Conservation (phyloP, 2,329 filamentous ascomycete species). For the Zymoseptoria pseudotritici region DNA sequence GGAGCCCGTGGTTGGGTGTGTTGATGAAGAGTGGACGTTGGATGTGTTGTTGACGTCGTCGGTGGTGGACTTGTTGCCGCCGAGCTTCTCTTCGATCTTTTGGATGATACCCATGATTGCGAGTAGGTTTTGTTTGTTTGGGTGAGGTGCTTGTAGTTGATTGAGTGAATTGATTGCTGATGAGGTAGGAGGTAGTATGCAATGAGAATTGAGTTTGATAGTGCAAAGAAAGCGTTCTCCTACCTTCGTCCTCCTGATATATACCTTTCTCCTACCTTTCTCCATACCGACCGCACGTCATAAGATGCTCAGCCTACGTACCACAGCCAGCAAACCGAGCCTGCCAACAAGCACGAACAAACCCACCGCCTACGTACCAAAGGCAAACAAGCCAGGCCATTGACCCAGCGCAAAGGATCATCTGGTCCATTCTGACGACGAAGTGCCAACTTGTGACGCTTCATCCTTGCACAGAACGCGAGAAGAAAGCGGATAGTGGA, state of each 20-base stretch:
- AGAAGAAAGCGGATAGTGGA: not conserved
- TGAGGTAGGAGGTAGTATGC: not conserved
- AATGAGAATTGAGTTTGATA: not conserved
- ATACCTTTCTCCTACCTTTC: not conserved
- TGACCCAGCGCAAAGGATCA: not conserved
- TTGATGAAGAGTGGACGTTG: not conserved
- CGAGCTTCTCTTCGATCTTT: conserved; percentile 17
- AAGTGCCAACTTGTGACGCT: not conserved
- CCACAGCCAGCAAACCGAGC: not conserved
- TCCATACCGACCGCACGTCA: not conserved
- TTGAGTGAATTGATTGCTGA: not conserved
- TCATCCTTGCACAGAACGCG: not conserved
- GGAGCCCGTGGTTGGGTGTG: not conserved
- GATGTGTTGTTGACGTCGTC: not conserved
- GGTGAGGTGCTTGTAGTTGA: not conserved
- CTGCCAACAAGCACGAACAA: not conserved
- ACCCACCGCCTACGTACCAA: not conserved
- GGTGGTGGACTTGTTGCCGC: conserved; percentile 7
- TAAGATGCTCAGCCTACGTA: not conserved
- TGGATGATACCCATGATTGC: conserved; percentile 12
- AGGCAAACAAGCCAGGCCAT: not conserved
- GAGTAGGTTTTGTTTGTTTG: not conserved
- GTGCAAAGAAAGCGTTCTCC: not conserved
- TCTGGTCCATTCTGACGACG: not conserved
- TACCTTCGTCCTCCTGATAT: not conserved